These are phyloP conservation scores for Zymoseptoria passerinii DNA, from an alignment of 2,329 filamentous ascomycete genomes.

Conservation along the genomic window DNA sequence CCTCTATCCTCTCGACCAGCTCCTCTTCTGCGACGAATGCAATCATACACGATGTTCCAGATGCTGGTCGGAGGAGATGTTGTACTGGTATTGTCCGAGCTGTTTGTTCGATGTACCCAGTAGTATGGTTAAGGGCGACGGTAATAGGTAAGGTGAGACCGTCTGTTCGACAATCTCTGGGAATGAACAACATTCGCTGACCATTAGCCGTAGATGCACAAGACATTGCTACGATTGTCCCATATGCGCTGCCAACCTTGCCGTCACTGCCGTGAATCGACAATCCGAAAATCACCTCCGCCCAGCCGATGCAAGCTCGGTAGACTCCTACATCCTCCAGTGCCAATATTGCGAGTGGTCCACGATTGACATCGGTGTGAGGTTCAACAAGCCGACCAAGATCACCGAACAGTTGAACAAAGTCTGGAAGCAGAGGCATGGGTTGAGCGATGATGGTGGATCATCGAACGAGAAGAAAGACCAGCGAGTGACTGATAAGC, in stretches of 20 bases:
- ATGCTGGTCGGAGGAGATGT: constrained; percentile 87
- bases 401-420: constrained; percentile 60
- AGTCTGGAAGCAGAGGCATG: constrained; percentile 20
- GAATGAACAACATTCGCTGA: constrained; percentile 4
- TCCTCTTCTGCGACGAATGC: constrained; percentile 96
- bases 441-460: constrained; percentile 33
- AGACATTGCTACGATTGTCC: constrained; percentile 95
- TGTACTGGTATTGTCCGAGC: constrained; percentile 90
- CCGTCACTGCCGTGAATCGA: constrained; percentile 62
- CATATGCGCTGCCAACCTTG: constrained; percentile 71
- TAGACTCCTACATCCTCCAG: constrained; percentile 57
- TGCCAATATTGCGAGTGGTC: constrained; percentile 94
- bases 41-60: constrained; percentile 89
- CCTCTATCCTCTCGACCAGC: constrained; percentile 83
- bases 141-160: constrained; percentile 63
- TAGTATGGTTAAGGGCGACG: constrained; percentile 84
- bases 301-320: constrained; percentile 12
- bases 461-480: constrained; percentile 34
- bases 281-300: constrained; percentile 28
- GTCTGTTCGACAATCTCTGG: not conserved
- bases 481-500: constrained; percentile 21
- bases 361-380: constrained; percentile 78
- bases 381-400: constrained; percentile 77
- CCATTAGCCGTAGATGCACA: constrained; percentile 45
- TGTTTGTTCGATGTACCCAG: constrained; percentile 95